A percentile compares a stretch with the other conserved stretches of the same genome.
Evolutionary conservation across 2,329 filamentous ascomycete genomes (phyloP).

Genomic region (Fusarium staphyleae): DNA sequence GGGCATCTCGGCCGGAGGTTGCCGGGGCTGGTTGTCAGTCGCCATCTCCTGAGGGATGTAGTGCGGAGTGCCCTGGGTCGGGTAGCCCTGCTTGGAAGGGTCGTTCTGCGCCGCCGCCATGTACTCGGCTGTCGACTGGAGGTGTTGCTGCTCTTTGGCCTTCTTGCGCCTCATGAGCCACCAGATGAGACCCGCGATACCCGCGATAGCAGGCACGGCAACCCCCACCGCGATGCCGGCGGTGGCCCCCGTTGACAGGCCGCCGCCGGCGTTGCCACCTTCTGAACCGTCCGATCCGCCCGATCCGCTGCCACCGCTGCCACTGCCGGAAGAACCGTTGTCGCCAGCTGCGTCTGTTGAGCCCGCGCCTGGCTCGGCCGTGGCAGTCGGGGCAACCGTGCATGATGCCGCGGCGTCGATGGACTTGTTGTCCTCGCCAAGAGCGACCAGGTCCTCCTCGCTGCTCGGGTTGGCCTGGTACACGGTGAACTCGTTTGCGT

Average conservation of each 20-base stretch:
- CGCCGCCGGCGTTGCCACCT: too few species aligned
- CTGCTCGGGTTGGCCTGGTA: slow-evolving; percentile 21
- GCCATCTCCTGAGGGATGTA: background rate
- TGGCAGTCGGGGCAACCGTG: background rate
- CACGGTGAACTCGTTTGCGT: slow-evolving; percentile 21
- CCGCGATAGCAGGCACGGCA: too few species aligned
- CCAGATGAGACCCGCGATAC: too few species aligned
- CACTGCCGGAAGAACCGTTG: background rate
- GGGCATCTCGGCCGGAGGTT: background rate
- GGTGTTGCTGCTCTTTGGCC: too few species aligned
- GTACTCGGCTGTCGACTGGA: background rate
- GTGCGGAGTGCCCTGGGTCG: background rate
- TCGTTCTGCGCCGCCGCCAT: background rate
- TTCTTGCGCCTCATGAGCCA: too few species aligned
- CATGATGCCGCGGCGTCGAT: background rate
- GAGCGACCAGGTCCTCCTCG: slow-evolving; percentile 10
- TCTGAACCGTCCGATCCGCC: background rate
- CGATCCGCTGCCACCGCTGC: background rate
- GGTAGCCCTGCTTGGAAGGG: background rate
- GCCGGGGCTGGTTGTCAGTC: background rate
- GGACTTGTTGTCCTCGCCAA: slow-evolving; percentile 1
- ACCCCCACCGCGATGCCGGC: too few species aligned
- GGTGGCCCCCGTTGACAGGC: too few species aligned
- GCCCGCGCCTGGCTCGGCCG: too few species aligned
- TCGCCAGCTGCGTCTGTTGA: too few species aligned